A percentile compares a stretch with the other conserved stretches of the same genome.
Evolutionary conservation across 257 asterid genomes (phyloP).

Genomic region (Scutellaria barbata): DNA sequence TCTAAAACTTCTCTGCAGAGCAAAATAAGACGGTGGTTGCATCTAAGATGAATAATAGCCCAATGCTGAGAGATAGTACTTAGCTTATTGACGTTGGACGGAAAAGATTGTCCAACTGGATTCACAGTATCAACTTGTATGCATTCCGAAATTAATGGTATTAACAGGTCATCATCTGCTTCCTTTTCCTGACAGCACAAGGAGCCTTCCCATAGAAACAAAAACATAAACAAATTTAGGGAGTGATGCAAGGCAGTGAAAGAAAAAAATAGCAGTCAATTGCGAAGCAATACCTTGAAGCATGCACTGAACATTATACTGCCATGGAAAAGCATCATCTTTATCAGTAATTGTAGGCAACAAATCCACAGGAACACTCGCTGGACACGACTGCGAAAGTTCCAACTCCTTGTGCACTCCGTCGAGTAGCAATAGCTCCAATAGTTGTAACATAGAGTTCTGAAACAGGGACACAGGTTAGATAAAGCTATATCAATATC

Average conservation of each 20-base stretch:
- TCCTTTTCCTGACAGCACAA: slow-evolving; percentile 74
- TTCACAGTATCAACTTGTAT: slow-evolving; percentile 56
- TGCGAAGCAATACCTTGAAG: slow-evolving; percentile 65
- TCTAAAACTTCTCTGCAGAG: slow-evolving; percentile 64
- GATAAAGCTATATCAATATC: slow-evolving; percentile 22
- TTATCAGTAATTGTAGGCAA: slow-evolving; percentile 54
- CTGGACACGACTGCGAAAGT: slow-evolving; percentile 46
- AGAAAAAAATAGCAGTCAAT: slow-evolving; percentile 20
- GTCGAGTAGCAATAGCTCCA: slow-evolving; percentile 72
- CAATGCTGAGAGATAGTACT: slow-evolving; percentile 67
- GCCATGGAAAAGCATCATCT: slow-evolving; percentile 55
- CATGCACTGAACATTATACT: slow-evolving; percentile 64
- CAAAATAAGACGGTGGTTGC: slow-evolving; percentile 64
- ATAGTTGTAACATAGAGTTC: slow-evolving; percentile 67
- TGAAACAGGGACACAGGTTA: slow-evolving; percentile 44
- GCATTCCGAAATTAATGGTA: slow-evolving; percentile 64
- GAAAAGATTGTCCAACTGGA: slow-evolving; percentile 49
- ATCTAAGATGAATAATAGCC: slow-evolving; percentile 82
- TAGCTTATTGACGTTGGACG: slow-evolving; percentile 50
- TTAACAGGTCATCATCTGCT: slow-evolving; percentile 61
- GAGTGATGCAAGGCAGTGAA: slow-evolving; percentile 22
- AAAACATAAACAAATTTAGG: slow-evolving; percentile 17
- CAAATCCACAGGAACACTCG: slow-evolving; percentile 49
- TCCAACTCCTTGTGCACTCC: slow-evolving; percentile 72
- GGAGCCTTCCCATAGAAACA: slow-evolving; percentile 55